A percentile compares a stretch with the other conserved stretches of the same genome.
phyloP scores from a whole-genome alignment of 2,329 filamentous ascomycete species.

The Diaporthe destruens region DNA sequence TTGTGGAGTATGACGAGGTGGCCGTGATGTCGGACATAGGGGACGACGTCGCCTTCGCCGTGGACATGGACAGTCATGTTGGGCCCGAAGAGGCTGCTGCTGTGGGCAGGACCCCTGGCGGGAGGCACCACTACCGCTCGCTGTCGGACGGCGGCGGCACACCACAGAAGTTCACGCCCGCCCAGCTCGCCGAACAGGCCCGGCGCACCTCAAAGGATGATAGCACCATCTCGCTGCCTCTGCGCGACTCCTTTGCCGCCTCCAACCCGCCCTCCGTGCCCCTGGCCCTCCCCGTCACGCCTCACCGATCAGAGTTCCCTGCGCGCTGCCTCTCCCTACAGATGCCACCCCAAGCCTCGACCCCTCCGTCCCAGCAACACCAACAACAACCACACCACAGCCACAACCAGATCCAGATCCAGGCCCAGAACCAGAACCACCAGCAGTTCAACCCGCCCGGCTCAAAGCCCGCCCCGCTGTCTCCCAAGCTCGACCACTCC shows the following conservation, averaged over 20 bases:
- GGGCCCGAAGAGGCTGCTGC: background rate
- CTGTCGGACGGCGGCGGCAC: slow-evolving; percentile 73
- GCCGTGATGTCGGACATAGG: slow-evolving; percentile 41
- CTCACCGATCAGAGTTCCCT: slow-evolving; percentile 75
- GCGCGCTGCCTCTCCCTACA: slow-evolving; percentile 77
- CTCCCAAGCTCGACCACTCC: slow-evolving; percentile 86
- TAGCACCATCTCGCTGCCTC: slow-evolving; percentile 59
- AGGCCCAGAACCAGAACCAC: slow-evolving; percentile 51
- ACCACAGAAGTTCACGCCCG: slow-evolving; percentile 68
- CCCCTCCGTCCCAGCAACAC: slow-evolving; percentile 44
- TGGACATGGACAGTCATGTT: slow-evolving; percentile 6
- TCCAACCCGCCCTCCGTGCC: slow-evolving; percentile 50
- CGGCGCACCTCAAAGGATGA: slow-evolving; percentile 76
- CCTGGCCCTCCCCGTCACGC: slow-evolving; percentile 71
- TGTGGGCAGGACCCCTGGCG: slow-evolving; percentile 55
- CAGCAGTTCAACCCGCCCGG: slow-evolving; percentile 55
- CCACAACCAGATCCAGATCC: slow-evolving; percentile 52
- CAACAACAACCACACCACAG: slow-evolving; percentile 46
- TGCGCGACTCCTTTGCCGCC: slow-evolving; percentile 50
- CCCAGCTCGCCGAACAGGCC: slow-evolving; percentile 67
- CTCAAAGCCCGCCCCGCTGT: slow-evolving; percentile 76
- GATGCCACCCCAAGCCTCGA: slow-evolving; percentile 67
- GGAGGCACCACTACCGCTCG: slow-evolving; percentile 67
- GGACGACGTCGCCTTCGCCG: slow-evolving; percentile 33
- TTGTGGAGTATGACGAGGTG: slow-evolving; percentile 45